Evolutionary conservation across 2,329 filamentous ascomycete genomes (phyloP), one percentile per base, ranked within the genome.

Genomic region (Pestalotiopsis sp.): DNA sequence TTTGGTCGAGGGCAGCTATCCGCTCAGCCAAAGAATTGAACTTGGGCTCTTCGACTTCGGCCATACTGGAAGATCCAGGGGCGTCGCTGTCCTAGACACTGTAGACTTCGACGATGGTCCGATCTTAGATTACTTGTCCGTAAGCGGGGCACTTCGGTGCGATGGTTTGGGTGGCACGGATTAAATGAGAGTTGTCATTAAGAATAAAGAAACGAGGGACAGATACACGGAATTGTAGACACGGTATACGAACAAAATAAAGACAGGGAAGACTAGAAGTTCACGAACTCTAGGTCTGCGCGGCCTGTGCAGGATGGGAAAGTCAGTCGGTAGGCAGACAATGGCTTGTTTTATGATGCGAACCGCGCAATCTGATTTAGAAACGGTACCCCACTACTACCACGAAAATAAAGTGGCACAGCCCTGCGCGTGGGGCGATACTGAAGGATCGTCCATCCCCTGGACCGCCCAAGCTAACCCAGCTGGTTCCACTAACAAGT

Each of bases 1-100:
- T 85, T 74, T 81, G 80, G 72, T 90, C 90, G 70, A 91, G 82
- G 38, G 89, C 89, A 10, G 88, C 88, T 70, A 91, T 91, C 65
- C 89, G 84, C 77, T 90, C 87, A 4, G 86, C 84, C 30, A 91
- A 82, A 7, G 85, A 85, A 68, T 81, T 88, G 76, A 88, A 90
- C 69, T 85, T 85, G 52, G 87, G 87, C 74, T 90, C 88, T 72
- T 89, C 86, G 58, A 84, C 81, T 65, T 91, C 88, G 7, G 87
- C 83, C 89, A 91, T 91, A 68, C 14, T 22, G 14, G 57, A 44
- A 20, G 14, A 17, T 14, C 24, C 39, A 6, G 17, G 56, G 35
- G 20, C 38, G 40, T 52, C n/a, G 35, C 35, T 35, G 52, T 58
- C 20, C 40, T 17, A 24, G 55, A 48, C 22, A 17, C 13, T 48